A percentile compares a stretch with the other conserved stretches of the same genome.
Evolutionary conservation across 352 stramenopile genomes (phyloP).

Genomic region (Pythium apleroticum): DNA sequence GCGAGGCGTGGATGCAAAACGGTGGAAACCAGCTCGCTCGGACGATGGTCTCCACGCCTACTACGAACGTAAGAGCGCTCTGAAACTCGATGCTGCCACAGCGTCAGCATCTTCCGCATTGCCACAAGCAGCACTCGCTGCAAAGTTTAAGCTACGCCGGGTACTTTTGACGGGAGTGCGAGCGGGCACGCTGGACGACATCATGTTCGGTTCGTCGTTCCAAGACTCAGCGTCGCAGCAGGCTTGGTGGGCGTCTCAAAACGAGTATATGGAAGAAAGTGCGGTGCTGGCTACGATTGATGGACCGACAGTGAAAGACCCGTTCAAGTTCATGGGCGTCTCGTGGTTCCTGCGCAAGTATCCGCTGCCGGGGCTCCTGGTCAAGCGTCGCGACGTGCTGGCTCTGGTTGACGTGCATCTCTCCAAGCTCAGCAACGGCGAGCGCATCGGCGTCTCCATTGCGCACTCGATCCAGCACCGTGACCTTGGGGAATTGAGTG

Average conservation of each 20-base stretch:
- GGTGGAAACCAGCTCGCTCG: slow-evolving; percentile 30
- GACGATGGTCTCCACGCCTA: slow-evolving; percentile 32
- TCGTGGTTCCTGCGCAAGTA: slow-evolving; percentile 29
- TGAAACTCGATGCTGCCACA: background rate
- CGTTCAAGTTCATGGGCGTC: slow-evolving; percentile 38
- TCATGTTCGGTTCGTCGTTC: slow-evolving; percentile 45
- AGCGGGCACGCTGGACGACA: slow-evolving; percentile 48
- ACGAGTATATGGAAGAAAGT: slow-evolving; percentile 37
- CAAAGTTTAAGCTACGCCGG: background rate
- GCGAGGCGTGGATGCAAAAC: slow-evolving; percentile 26
- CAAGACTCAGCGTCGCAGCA: slow-evolving; percentile 36
- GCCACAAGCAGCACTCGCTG: slow-evolving; percentile 3
- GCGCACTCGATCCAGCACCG: slow-evolving; percentile 52
- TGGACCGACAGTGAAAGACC: slow-evolving; percentile 26
- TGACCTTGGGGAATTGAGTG: slow-evolving; percentile 40
- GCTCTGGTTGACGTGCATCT: slow-evolving; percentile 16
- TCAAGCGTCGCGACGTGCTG: slow-evolving; percentile 37
- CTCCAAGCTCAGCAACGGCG: slow-evolving; percentile 26
- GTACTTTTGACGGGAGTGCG: slow-evolving; percentile 45
- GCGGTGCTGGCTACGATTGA: slow-evolving; percentile 36
- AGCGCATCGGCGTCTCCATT: slow-evolving; percentile 49
- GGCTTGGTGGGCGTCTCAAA: too few relatives aligned
- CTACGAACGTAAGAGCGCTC: slow-evolving; percentile 20
- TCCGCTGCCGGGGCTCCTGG: slow-evolving; percentile 37
- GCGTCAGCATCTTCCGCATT: too few relatives aligned